Conservation (phyloP, 2,329 filamentous ascomycete genomes). For the Pestalotiopsis sp. region DNA sequence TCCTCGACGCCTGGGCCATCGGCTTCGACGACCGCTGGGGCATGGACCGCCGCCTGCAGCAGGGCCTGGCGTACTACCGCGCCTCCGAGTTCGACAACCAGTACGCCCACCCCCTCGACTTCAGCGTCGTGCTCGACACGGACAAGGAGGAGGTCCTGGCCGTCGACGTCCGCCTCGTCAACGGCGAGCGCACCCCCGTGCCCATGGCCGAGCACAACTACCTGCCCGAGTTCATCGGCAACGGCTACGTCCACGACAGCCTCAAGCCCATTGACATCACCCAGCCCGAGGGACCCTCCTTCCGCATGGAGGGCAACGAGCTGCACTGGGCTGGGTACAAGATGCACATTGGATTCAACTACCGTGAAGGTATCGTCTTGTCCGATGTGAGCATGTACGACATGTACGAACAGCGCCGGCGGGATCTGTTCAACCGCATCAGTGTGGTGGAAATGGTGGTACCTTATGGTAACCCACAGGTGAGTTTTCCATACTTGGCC, state of each 20-base stretch:
- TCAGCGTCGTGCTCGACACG: conserved; percentile 46
- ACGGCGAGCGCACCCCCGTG: conserved; percentile 30
- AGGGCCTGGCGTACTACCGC: conserved; percentile 81
- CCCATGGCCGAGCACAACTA: conserved; percentile 40
- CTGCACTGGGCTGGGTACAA: conserved; percentile 59
- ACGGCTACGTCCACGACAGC: conserved; percentile 33
- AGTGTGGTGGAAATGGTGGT: conserved; percentile 77
- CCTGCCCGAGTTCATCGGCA: conserved; percentile 35
- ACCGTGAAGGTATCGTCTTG: conserved; percentile 55
- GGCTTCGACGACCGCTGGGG: conserved; percentile 80
- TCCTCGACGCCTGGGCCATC: conserved; percentile 84
- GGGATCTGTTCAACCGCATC: conserved; percentile 71
- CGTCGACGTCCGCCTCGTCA: conserved; percentile 42
- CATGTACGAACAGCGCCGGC: conserved; percentile 63
- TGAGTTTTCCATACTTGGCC: conserved; percentile 34
- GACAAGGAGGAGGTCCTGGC: conserved; percentile 45
- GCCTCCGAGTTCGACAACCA: conserved; percentile 71
- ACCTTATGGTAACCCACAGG: conserved; percentile 65
- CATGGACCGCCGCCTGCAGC: conserved; percentile 69
- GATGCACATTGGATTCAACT: conserved; percentile 47
- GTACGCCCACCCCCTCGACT: conserved; percentile 59
- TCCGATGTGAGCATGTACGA: conserved; percentile 53
- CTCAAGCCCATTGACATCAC: conserved; percentile 61
- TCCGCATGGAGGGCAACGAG: conserved; percentile 45
- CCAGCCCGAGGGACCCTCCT: conserved; percentile 62